These are phyloP conservation scores for Mycena rebaudengoi DNA, from an alignment of 768 basidiomycete genomes.

Conservation along the genomic window DNA sequence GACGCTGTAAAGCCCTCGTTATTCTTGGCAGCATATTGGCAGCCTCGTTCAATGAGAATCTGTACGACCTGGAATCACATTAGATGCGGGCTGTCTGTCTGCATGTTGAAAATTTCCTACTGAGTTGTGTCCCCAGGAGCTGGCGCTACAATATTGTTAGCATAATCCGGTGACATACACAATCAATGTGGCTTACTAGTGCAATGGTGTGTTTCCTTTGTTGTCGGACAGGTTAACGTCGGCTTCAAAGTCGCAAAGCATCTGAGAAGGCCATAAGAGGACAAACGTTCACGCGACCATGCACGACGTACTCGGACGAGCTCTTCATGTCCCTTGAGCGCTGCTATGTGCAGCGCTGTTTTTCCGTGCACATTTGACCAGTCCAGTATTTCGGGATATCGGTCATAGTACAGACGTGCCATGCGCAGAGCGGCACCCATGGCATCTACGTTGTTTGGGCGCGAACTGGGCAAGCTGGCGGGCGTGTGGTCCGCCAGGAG, in stretches of 20 bases:
- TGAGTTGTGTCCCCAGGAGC: slow-evolving; percentile 86
- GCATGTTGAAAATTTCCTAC: slow-evolving; percentile 53
- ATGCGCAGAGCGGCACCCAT: slow-evolving; percentile 83
- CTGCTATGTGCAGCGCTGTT: slow-evolving; percentile 89
- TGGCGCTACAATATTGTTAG: slow-evolving; percentile 62
- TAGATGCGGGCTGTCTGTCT: neutral
- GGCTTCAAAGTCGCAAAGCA: slow-evolving; percentile 90
- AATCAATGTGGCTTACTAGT: slow-evolving; percentile 71
- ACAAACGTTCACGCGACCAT: slow-evolving; percentile 13
- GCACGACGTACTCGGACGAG: slow-evolving; percentile 75
- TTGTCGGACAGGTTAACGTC: slow-evolving; percentile 92
- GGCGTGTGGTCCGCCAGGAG: slow-evolving; percentile 84
- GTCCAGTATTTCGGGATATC: slow-evolving; percentile 87
- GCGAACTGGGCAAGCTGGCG: slow-evolving; percentile 44
- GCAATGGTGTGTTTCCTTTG: slow-evolving; percentile 90
- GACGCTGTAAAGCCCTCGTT: slow-evolving; percentile 92
- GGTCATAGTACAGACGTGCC: slow-evolving; percentile 87
- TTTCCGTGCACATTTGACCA: slow-evolving; percentile 93
- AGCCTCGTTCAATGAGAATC: slow-evolving; percentile 88
- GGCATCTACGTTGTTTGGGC: slow-evolving; percentile 63
- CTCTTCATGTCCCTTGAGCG: slow-evolving; percentile 89
- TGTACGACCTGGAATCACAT: slow-evolving; percentile 69
- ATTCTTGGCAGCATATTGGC: slow-evolving; percentile 83
- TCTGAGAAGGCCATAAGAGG: slow-evolving; percentile 53
- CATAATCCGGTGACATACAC: slow-evolving; percentile 9